Evolutionary conservation across 2,329 filamentous ascomycete genomes (phyloP), one percentile per base, ranked within the genome.

Genomic region (Alternaria postmessia): DNA sequence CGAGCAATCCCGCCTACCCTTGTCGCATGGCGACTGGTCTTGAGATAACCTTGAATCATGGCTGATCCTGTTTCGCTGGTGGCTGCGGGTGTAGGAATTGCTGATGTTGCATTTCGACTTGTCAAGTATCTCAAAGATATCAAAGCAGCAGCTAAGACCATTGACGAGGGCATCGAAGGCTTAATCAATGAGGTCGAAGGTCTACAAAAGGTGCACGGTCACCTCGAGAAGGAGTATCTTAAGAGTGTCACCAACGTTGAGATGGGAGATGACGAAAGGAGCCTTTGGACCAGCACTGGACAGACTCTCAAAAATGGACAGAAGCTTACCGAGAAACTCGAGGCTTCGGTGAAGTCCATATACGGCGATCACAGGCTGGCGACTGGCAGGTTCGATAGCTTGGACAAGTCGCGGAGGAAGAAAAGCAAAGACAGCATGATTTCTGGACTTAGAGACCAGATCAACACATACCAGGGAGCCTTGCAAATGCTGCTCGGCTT

Each of bases 141-240:
- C 51, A 53, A 53, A 44, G 39, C 39, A 32, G 51, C 39, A n/a
- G 39, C 39, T 7, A 44, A 53, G 39, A 53, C 39, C n/a, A 42
- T 53, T 7, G 51, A 53, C 22, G 51, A 53, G n/a, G 51, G 36
- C 4, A 53, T 53, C 28, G 28, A 44, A 43, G 51, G 51, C 7
- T n/a, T 53, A 39, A 44, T 53, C 39, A 44, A 53, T n/a, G 51
- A 53, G 39, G 39, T 53, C 12, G 51, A 53, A 53, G 51, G 39
- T 36, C 28, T 53, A 8, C 38, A 34, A 36, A 30, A 43, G 18
- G 51, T 53, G 11, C 51, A 53, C 18, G 51, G 51, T 34, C 51
- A 53, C 26, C 39, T 53, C 11, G 51, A 53, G 28, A 43, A 53
- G 39, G 51, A 53, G 30, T 53, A 53, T 5, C 51, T 53, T 39